These are phyloP conservation scores for Hypomontagnella monticulosa DNA, from an alignment of 495 filamentous ascomycete genomes.

Conservation along the genomic window DNA sequence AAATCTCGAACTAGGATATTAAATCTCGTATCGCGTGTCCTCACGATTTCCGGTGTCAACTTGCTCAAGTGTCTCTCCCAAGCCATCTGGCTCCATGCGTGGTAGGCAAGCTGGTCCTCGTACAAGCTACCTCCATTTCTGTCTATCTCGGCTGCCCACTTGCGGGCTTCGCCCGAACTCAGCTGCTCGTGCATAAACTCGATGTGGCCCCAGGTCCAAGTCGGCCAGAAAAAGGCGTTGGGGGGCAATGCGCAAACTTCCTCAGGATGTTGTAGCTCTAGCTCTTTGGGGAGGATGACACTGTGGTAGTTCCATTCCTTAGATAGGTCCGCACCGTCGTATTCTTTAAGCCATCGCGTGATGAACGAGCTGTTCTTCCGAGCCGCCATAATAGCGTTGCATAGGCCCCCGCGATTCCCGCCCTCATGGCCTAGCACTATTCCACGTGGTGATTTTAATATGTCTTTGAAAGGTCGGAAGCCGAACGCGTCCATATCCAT, in stretches of 20 bases:
- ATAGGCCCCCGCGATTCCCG: constrained; percentile 56
- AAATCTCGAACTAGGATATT: constrained; percentile 58
- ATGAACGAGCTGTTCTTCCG: constrained; percentile 55
- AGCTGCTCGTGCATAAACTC: constrained; percentile 58
- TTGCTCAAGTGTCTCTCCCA: constrained; percentile 53
- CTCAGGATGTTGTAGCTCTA: constrained; percentile 49
- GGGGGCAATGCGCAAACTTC: constrained; percentile 57
- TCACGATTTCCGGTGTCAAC: constrained; percentile 51
- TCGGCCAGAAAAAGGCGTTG: constrained; percentile 60
- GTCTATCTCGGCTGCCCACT: constrained; percentile 49
- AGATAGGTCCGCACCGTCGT: constrained; percentile 49
- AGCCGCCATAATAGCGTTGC: constrained; percentile 58
- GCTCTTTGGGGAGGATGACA: constrained; percentile 53
- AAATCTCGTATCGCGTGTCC: constrained; percentile 53
- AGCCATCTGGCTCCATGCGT: constrained; percentile 60
- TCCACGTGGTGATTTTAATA: constrained; percentile 46
- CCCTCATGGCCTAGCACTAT: constrained; percentile 58
- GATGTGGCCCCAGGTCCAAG: constrained; percentile 58
- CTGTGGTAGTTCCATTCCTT: constrained; percentile 60
- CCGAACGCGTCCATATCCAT: constrained; percentile 57
- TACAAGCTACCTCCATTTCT: constrained; percentile 53
- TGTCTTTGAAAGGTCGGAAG: constrained; percentile 49
- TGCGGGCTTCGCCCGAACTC: constrained; percentile 43
- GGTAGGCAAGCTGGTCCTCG: constrained; percentile 57
- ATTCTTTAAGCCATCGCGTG: constrained; percentile 54